These are phyloP conservation scores for Apostasia shenzhenica DNA, from an alignment of 106 monocot species.

Conservation along the genomic window DNA sequence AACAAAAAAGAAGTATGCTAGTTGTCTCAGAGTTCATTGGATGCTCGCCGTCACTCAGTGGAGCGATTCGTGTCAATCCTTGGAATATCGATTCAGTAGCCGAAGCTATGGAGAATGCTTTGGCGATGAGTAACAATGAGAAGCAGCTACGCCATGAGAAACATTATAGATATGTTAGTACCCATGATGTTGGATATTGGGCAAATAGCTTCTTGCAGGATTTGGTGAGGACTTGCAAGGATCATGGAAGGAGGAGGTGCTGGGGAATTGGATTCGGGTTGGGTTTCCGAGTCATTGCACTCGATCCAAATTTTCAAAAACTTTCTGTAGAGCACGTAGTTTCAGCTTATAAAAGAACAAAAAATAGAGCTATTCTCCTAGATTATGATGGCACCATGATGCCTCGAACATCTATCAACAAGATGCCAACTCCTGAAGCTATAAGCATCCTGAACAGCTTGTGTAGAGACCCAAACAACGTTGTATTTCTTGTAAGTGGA, in stretches of 20 bases:
- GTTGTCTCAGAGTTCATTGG: constrained; percentile 49
- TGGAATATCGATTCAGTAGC: constrained; percentile 47
- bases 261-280: constrained; percentile 52
- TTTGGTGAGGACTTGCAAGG: constrained; percentile 40
- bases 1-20: constrained; percentile 37
- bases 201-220: constrained; percentile 44
- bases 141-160: constrained; percentile 48
- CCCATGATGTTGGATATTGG: constrained; percentile 50
- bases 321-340: constrained; percentile 38
- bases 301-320: constrained; percentile 42
- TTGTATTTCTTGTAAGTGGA: constrained; percentile 44
- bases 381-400: constrained; percentile 56
- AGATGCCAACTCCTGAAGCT: constrained; percentile 27
- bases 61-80: constrained; percentile 46
- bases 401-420: constrained; percentile 39
- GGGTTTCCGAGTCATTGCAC: constrained; percentile 38
- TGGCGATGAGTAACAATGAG: constrained; percentile 26
- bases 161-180: constrained; percentile 42
- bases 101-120: constrained; percentile 39
- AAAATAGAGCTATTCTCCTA: constrained; percentile 33
- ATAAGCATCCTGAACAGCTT: constrained; percentile 36
- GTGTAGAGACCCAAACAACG: constrained; percentile 28
- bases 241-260: constrained; percentile 33
- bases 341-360: constrained; percentile 40
- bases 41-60: constrained; percentile 48